Percentiles rank a stretch among this genome's conserved stretches.
Conservation (phyloP, 2,329 filamentous ascomycete genomes). For the Paraphoma chrysanthemicola region DNA sequence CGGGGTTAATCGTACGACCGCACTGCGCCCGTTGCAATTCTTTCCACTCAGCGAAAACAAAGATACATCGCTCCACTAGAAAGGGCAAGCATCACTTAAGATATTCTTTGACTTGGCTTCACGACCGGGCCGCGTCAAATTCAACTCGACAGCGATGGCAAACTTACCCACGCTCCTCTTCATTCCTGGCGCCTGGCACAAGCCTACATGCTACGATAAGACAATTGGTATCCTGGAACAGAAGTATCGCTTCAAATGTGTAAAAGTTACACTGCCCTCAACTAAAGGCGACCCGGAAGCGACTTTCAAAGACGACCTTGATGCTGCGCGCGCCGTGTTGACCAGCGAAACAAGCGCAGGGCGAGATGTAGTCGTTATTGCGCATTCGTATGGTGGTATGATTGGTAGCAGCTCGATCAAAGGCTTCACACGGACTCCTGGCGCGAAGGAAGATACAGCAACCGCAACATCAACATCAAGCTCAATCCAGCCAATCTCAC, state of each 20-base stretch:
- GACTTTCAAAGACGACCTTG: constrained; percentile 23
- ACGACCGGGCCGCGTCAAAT: not conserved
- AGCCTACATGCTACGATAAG: constrained; percentile 16
- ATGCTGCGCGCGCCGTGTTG: constrained; percentile 11
- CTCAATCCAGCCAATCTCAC: not conserved
- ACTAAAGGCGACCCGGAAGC: constrained; percentile 12
- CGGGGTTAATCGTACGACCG: too few species aligned
- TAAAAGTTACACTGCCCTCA: constrained; percentile 11
- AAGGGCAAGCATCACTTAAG: too few species aligned
- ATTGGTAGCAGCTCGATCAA: constrained; percentile 57
- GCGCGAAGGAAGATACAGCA: not conserved
- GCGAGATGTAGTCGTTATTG: constrained; percentile 55
- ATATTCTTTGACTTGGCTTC: too few species aligned
- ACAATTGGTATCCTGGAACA: constrained; percentile 10
- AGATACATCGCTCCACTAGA: too few species aligned
- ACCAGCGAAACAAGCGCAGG: constrained; percentile 4
- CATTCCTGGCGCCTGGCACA: constrained; percentile 21
- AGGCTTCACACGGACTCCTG: constrained; percentile 42
- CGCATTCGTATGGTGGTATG: constrained; percentile 59
- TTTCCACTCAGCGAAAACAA: too few species aligned
- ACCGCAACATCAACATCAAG: not conserved
- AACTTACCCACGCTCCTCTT: constrained; percentile 7
- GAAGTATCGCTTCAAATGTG: constrained; percentile 7
- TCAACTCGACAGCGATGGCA: not conserved
- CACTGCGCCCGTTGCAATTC: too few species aligned